Base-by-base conservation (phyloP, 805 yeast genomes). In the Saturnispora sanitii region DNA sequence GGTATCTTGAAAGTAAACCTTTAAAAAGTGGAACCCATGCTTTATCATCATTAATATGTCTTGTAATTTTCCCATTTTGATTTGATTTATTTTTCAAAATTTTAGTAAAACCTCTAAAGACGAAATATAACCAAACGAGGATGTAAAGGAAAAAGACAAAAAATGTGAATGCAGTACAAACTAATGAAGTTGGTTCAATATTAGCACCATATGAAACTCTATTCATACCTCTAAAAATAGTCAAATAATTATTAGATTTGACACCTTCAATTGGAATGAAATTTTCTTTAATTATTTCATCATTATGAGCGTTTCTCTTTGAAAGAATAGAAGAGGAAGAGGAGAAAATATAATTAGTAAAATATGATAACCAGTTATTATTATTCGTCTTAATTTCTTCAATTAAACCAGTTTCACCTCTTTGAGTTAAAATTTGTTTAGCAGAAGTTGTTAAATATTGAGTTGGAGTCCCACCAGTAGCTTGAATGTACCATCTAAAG, bases 391-490 rank as follows among this genome's bases (percentile, higher is more conserved):
- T 11, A 23, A 23, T 23, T 6, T 23, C 6, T 23, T 23, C 9
- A 11, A 6, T 20, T 21, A 18, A 8, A n/a, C 17, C n/a, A 17
- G 37, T 22, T 13, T 21, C 39, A 16, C 61, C 62, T 68, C 83
- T 67, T 62, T 90, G 96, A 18, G 83, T 83, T 58, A 88, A 65
- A 29, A 86, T 75, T 36, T 83, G 77, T 37, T 72, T 68, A 2
- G 82, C 71, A 12, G 75, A 66, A 3, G 78, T 71, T 13, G 77
- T 71, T 46, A 83, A 64, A 54, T 79, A 77, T 32, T 80, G 67
- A 4, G 82, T 63, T 25, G 96, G 95, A 1, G 71, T 62, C 32
- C 96, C 96, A 37, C 96, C 96, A 1, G 96, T 87, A 22, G 92
- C 64, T 57, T 83, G 87, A 33, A 83, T 75, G 51, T 79, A 83